These are phyloP conservation scores for Talaromyces funiculosus DNA, from an alignment of 2,329 filamentous ascomycete species.

Conservation along the genomic window DNA sequence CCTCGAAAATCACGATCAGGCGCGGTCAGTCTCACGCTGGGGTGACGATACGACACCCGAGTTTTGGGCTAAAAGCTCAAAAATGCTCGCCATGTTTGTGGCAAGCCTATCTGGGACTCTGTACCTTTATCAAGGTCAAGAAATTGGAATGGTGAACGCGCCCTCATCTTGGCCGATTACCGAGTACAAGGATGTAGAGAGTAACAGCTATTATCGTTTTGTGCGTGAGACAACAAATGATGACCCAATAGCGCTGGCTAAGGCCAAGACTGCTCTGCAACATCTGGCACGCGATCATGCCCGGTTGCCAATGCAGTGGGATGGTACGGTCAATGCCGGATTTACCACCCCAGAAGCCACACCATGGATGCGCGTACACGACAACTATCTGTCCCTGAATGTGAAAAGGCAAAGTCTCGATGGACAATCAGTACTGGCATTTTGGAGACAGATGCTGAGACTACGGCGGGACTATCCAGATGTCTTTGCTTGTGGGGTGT, in stretches of 20 bases:
- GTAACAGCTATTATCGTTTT: constrained; percentile 44
- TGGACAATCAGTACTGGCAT: constrained; percentile 41
- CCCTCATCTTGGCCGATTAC: constrained; percentile 46
- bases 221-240: constrained; percentile 24
- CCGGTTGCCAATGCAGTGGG: constrained; percentile 65
- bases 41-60: constrained; percentile 43
- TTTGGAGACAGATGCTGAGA: constrained; percentile 15
- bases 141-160: constrained; percentile 55
- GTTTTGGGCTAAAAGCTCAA: constrained; percentile 44
- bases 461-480: constrained; percentile 53
- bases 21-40: constrained; percentile 51
- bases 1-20: constrained; percentile 60
- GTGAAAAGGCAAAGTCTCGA: constrained; percentile 39
- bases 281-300: constrained; percentile 59
- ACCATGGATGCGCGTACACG: constrained; percentile 63
- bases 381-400: constrained; percentile 55
- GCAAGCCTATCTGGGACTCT: constrained; percentile 48
- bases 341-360: constrained; percentile 46
- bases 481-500: constrained; percentile 58
- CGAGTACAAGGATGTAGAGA: constrained; percentile 40
- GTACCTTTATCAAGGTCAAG: constrained; percentile 57
- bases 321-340: constrained; percentile 50
- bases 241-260: constrained; percentile 37
- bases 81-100: constrained; percentile 51
- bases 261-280: constrained; percentile 49